Base-by-base conservation (phyloP, 2,329 filamentous ascomycete species). In the Pseudogymnoascus sp. region DNA sequence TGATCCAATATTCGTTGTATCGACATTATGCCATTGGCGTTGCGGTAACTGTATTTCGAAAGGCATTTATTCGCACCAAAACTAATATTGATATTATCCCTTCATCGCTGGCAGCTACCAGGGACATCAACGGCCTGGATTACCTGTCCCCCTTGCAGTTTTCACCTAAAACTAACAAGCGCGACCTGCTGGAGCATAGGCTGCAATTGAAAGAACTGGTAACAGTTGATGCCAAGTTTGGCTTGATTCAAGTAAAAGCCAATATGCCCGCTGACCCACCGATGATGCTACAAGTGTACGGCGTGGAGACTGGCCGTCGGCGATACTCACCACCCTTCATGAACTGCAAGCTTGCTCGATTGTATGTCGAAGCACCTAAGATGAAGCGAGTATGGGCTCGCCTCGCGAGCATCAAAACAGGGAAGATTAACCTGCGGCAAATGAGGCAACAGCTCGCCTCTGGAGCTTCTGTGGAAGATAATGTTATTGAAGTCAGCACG, bases 1-100 rank as follows among this genome's bases (percentile, higher is more conserved):
- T 90, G 65, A 72, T 96, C 6, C 89, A 96, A 61, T 97, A 97
- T 72, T 99, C 96, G 0, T 82, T 99, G 0, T 96, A 96, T 74
- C 88, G 93, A 3, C 93, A 96, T 72, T 99, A 97, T 72, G 89
- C 93, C 0, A 82, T 96, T 26, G 90, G 91, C 0, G 86, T 97
- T 65, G 95, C 93, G 7, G 78, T 83, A 24, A 87, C 86, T 72
- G 90, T 96, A 2, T 74, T 99, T 24, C 82, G 82, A 62, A 86
- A 86, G 70, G 88, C 89, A 0, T 90, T 93, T 67, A 75, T 84
- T 73, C 80, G 77, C 64, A 81, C 82, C 0, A 76, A 77, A 38
- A 76, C 74, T 26, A 80, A 82, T 64, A 64, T 77, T 21, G 76
- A 74, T 31, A 42, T n/a, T 24, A 26, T 56, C 35, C 56, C 16